Base-by-base conservation (phyloP, 495 filamentous ascomycete genomes). In the Bathelium albidoporum region DNA sequence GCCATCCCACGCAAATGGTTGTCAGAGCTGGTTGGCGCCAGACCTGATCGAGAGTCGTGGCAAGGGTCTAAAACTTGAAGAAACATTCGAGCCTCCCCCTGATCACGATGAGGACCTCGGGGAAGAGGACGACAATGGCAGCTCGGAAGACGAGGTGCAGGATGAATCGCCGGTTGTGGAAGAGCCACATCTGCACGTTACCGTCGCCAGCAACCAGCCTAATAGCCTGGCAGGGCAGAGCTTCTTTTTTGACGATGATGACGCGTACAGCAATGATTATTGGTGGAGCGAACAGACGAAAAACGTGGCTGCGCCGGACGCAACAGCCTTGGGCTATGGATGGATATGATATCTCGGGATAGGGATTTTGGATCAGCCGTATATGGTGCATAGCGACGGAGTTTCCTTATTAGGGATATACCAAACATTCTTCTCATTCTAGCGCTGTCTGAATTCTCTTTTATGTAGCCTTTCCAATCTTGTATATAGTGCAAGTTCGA, bases 51-150 rank as follows among this genome's bases (percentile, higher is more conserved):
- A 67, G 60, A 58, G 67, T 3, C 74, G 77, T 14, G 88, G 89
- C 45, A 89, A 89, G 69, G 89, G 89, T 0, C 73, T 92, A 68
- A 95, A 92, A 70, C 77, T 95, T 16, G 89, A 92, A 76, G 89
- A 93, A 65, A 87, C 87, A 4, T 95, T 89, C 80, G 84, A 85
- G 34, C 89, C 90, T 14, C 87, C 88, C 7, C 78, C 74, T 18
- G 49, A 55, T 24, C n/a, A 55, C 24, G 49, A 20, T 55, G 83
- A 87, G 5, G 82, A 84, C 32, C 80, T 85, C 1, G 80, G 82
- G 5, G 79, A 79, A 11, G 76, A 75, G 12, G 72, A 70, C 14
- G 49, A 55, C 24, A 76, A 79, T 4, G 76, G 70, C 16, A 77
- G 77, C 41, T 71, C 66, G 26, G 70, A 70, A 14, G 76, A 79